A percentile compares a stretch with the other conserved stretches of the same genome.
Conservation (phyloP, 1,139 yeast species). For the Blastobotrys malaysiensis region DNA sequence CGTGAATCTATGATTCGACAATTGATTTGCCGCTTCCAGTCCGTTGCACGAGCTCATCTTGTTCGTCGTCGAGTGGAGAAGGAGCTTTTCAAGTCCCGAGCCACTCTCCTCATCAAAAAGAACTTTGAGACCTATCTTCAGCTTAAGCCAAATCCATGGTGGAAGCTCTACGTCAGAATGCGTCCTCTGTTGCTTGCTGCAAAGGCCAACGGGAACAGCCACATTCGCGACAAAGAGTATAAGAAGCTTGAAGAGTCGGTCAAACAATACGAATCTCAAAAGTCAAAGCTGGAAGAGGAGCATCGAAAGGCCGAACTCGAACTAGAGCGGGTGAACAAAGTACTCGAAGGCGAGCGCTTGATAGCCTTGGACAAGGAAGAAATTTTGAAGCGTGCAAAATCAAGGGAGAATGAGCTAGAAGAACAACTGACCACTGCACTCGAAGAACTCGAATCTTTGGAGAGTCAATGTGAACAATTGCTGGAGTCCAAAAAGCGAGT, state of each 20-base stretch:
- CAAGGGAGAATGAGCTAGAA: slow-evolving; percentile 39
- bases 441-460: slow-evolving; percentile 36
- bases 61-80: slow-evolving; percentile 50
- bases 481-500: slow-evolving; percentile 35
- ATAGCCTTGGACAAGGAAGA: slow-evolving; percentile 43
- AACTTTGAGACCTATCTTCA: slow-evolving; percentile 54
- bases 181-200: slow-evolving; percentile 75
- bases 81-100: slow-evolving; percentile 56
- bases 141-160: slow-evolving; percentile 72
- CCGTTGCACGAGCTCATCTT: slow-evolving; percentile 59
- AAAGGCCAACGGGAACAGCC: slow-evolving; percentile 50
- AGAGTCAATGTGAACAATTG: slow-evolving; percentile 35
- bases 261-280: slow-evolving; percentile 34
- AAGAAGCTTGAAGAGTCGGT: slow-evolving; percentile 45
- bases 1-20: slow-evolving; percentile 61
- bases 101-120: slow-evolving; percentile 62
- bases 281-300: slow-evolving; percentile 27
- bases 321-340: slow-evolving; percentile 33
- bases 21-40: slow-evolving; percentile 59
- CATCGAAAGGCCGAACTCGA: slow-evolving; percentile 36
- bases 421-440: slow-evolving; percentile 34
- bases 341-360: slow-evolving; percentile 37
- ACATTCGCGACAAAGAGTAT: slow-evolving; percentile 54
- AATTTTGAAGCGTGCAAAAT: slow-evolving; percentile 38
- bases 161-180: slow-evolving; percentile 60